A percentile compares a stretch with the other conserved stretches of the same genome.
phyloP scores from a whole-genome alignment of 2,329 filamentous ascomycete species.

The Tetracladium maxilliforme region DNA sequence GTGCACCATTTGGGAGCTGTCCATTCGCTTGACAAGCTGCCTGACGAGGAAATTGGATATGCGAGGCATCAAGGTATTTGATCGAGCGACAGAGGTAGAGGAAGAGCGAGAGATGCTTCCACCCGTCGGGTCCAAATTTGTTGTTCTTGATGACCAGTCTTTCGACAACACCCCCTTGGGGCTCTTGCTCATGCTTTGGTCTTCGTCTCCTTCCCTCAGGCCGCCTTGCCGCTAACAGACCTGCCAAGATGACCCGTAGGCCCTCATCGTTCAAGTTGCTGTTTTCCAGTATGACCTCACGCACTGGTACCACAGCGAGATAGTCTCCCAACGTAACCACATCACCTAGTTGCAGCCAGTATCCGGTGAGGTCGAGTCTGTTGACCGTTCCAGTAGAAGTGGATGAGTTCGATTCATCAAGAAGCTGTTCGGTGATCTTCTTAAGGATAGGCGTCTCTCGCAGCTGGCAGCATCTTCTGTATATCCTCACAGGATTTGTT shows the following conservation, averaged over 20 bases:
- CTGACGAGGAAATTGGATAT: slow-evolving; percentile 64
- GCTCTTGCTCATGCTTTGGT: slow-evolving; percentile 15
- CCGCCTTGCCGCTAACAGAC: slow-evolving; percentile 65
- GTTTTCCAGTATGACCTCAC: slow-evolving; percentile 74
- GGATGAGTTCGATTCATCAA: slow-evolving; percentile 50
- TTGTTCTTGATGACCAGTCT: slow-evolving; percentile 85
- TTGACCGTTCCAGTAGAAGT: slow-evolving; percentile 58
- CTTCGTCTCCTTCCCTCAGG: slow-evolving; percentile 25
- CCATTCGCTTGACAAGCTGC: slow-evolving; percentile 8
- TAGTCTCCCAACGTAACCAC: slow-evolving; percentile 84
- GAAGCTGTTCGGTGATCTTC: slow-evolving; percentile 80
- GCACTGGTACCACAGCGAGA: slow-evolving; percentile 81
- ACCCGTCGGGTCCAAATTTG: slow-evolving; percentile 74
- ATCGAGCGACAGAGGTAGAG: slow-evolving; percentile 80
- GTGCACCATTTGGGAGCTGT: slow-evolving; percentile 3
- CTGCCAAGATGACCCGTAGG: slow-evolving; percentile 72
- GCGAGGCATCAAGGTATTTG: slow-evolving; percentile 74
- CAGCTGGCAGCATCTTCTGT: slow-evolving; percentile 85
- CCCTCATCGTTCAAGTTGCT: slow-evolving; percentile 80
- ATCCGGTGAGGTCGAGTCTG: slow-evolving; percentile 72
- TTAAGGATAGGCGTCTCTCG: slow-evolving; percentile 87
- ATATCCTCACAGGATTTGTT: slow-evolving; percentile 83
- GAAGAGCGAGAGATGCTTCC: slow-evolving; percentile 83
- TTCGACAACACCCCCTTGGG: slow-evolving; percentile 59
- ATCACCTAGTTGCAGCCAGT: slow-evolving; percentile 71